Evolutionary conservation across 305 asterid genomes (phyloP).

Genomic region (Fraxinus sp.): DNA sequence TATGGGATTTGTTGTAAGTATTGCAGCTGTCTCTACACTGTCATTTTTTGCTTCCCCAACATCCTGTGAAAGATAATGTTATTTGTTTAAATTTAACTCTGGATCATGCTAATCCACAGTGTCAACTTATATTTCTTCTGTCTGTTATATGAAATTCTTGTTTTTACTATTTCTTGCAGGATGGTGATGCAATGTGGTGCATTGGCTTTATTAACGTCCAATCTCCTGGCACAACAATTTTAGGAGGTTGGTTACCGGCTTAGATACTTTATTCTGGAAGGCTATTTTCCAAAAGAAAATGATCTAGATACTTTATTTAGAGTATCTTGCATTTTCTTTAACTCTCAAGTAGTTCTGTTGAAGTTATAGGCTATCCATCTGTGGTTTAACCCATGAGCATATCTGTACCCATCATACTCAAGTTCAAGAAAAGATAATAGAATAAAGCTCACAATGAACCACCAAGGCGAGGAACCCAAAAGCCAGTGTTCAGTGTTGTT

Average conservation of each 20-base stretch:
- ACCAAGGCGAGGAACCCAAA: neutral
- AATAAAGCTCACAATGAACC: neutral
- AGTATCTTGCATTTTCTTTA: neutral
- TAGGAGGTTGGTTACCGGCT: slow-evolving; percentile 71
- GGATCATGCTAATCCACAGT: neutral
- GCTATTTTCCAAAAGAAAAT: neutral
- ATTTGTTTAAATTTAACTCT: neutral
- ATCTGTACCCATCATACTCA: neutral
- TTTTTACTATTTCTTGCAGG: slow-evolving; percentile 45
- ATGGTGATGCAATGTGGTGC: slow-evolving; percentile 84
- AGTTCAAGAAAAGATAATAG: neutral
- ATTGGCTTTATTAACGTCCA: slow-evolving; percentile 68
- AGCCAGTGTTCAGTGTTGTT: neutral
- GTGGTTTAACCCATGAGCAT: neutral
- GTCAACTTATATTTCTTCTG: neutral
- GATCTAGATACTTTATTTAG: neutral
- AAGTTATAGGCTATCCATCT: neutral
- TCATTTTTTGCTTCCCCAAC: neutral
- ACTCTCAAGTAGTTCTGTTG: neutral
- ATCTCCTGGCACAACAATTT: slow-evolving; percentile 67
- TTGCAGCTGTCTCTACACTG: slow-evolving; percentile 17
- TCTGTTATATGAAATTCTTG: neutral
- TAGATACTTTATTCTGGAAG: neutral
- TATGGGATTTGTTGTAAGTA: slow-evolving; percentile 70
- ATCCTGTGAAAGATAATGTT: slow-evolving; percentile 6